phyloP scores from a whole-genome alignment of 139 green algal species.

The Tetradesmus obliquus region DNA sequence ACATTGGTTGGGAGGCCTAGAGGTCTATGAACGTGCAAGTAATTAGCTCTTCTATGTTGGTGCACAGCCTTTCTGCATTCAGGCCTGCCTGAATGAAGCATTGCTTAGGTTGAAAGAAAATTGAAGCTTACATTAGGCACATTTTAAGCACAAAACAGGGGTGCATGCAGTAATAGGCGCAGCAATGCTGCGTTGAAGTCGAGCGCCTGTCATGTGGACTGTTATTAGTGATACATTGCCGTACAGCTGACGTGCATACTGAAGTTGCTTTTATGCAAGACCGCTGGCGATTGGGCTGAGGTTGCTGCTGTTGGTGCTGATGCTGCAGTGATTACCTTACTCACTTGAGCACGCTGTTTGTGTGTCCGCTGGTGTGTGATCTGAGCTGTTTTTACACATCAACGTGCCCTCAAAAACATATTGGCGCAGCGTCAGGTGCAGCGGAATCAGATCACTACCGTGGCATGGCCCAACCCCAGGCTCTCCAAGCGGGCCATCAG shows the following conservation, averaged over 20 bases:
- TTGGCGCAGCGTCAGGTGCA: background rate
- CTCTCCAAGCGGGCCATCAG: background rate
- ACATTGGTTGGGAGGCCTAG: background rate
- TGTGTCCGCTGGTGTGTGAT: background rate
- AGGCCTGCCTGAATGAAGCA: background rate
- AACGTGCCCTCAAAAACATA: background rate
- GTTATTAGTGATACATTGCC: background rate
- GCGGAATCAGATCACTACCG: background rate
- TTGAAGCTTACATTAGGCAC: background rate
- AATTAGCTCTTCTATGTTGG: background rate
- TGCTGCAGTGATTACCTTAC: background rate
- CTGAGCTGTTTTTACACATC: background rate
- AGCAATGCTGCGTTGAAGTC: background rate
- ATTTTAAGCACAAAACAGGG: background rate
- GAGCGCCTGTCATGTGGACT: background rate
- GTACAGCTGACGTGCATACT: background rate
- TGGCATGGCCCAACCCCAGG: background rate
- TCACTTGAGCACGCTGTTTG: background rate
- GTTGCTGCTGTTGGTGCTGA: background rate
- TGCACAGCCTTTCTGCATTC: background rate
- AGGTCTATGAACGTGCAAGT: background rate
- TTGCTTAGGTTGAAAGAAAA: background rate
- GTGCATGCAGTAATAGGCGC: background rate
- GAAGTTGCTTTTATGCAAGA: background rate
- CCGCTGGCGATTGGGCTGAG: background rate